Base-by-base conservation (phyloP, 2,329 filamentous ascomycete genomes). In the Sarocladium kiliense region DNA sequence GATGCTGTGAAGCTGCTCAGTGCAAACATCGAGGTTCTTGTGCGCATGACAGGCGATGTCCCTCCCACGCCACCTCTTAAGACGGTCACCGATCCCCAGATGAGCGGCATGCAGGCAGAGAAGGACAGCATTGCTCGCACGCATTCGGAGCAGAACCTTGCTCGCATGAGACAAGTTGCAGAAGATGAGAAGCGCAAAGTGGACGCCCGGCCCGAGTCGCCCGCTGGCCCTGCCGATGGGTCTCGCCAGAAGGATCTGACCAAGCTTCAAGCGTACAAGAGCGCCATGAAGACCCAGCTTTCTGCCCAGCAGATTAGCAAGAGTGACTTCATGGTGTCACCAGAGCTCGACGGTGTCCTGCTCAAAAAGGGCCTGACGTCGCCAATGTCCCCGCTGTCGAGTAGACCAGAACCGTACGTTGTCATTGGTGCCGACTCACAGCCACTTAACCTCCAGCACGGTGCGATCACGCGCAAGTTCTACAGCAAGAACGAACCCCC, bases 381-480 rank as follows among this genome's bases (percentile, higher is more conserved):
- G 58, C 58, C 58, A 63, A 57, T 60, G 27, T 54, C 58, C 21
- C 61, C 63, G 51, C 65, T 65, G 19, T 64, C 64, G 16, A 19
- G 7, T 34, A 27, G 23, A n/a, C 50, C 50, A 5, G 32, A 77
- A 58, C 82, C 82, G 16, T 83, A 84, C 63, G 74, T 85, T 54
- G 74, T 87, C 45, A 78, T 86, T 55, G 82, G 85, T n/a, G 81
- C 82, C 45, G 82, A 89, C 67, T 85, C 84, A 27, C 85, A 91
- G 62, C 86, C 87, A 21, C 76, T 91, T 56, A 84, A 87, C 58
- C 73, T 90, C 32, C 92, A 97, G 68, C 88, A 94, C 66, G 86
- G 85, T 59, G 88, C 91, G 60, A 90, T 97, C 60, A 91, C 90
- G 18, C 85, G 91, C 62, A 94, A 94, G 65, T 99, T 99, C 72